A percentile compares a stretch with the other conserved stretches of the same genome.
phyloP scores from a whole-genome alignment of 2,329 filamentous ascomycete species.

The Fusarium pseudonygamai region DNA sequence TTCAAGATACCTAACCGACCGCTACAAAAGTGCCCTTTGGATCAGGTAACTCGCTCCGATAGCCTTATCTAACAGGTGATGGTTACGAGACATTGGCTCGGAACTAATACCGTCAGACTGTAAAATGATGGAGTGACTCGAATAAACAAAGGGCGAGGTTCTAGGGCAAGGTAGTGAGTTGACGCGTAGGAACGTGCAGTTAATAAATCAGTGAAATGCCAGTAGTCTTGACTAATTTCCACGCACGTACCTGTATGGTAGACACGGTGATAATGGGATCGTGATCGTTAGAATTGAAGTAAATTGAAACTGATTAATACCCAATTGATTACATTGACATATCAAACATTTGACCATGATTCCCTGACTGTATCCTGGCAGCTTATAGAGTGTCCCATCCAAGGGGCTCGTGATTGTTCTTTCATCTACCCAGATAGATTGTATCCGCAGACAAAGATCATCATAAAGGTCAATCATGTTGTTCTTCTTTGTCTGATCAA shows the following conservation, averaged over 20 bases:
- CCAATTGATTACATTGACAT: neutral
- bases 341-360: neutral
- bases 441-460: neutral
- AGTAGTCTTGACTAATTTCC: conserved; percentile 24
- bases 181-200: conserved; percentile 20
- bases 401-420: too few species aligned
- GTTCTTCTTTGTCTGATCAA: neutral
- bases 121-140: conserved; percentile 11
- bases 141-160: conserved; percentile 5
- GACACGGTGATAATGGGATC: conserved; percentile 24
- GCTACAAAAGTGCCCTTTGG: neutral
- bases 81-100: conserved; percentile 9
- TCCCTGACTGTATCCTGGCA: rapidly evolving
- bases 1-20: conserved; percentile 5
- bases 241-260: conserved; percentile 13
- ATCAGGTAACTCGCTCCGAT: conserved; percentile 4
- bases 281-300: neutral
- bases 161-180: neutral
- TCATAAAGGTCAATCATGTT: neutral
- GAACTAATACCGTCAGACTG: neutral
- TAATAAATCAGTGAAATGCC: conserved; percentile 34
- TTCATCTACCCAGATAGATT: too few species aligned
- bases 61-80: conserved; percentile 21
- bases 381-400: neutral
- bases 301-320: neutral